These are phyloP conservation scores for Pythium guiyangense DNA, from an alignment of 352 stramenopile species.

Conservation along the genomic window DNA sequence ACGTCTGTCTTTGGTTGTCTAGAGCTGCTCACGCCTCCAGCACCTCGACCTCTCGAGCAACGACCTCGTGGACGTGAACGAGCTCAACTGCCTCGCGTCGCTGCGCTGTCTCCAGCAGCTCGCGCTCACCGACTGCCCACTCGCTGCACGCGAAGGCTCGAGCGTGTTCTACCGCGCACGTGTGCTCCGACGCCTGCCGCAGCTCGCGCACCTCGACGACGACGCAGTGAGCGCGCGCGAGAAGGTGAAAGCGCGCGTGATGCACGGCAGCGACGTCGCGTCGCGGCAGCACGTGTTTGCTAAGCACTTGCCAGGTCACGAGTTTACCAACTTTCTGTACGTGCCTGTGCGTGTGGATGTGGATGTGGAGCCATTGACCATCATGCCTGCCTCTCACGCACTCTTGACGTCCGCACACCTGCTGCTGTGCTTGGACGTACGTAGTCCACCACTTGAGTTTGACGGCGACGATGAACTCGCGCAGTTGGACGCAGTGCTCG, in stretches of 20 bases:
- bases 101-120: slow-evolving; percentile 43
- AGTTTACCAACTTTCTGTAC: slow-evolving; percentile 72
- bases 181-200: slow-evolving; percentile 51
- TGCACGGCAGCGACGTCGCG: slow-evolving; percentile 65
- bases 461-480: slow-evolving; percentile 36
- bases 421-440: slow-evolving; percentile 3
- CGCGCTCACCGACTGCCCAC: slow-evolving; percentile 35
- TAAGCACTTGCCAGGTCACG: slow-evolving; percentile 38
- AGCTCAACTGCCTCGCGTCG: slow-evolving; percentile 48
- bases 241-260: slow-evolving; percentile 69
- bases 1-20: not conserved
- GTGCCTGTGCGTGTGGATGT: no score
- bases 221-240: slow-evolving; percentile 57
- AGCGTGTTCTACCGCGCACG: slow-evolving; percentile 47
- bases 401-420: not conserved
- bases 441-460: slow-evolving; percentile 48
- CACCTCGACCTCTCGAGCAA: slow-evolving; percentile 53
- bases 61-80: slow-evolving; percentile 43
- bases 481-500: no score
- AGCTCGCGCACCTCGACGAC: slow-evolving; percentile 49
- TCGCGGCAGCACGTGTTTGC: slow-evolving; percentile 52
- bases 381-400: no score
- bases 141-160: slow-evolving; percentile 30
- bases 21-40: slow-evolving; percentile 55
- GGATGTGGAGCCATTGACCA: not conserved